Percentiles rank a stretch among this genome's conserved stretches.
phyloP scores from a whole-genome alignment of 2,329 filamentous ascomycete genomes.

The Fusarium newnesense region DNA sequence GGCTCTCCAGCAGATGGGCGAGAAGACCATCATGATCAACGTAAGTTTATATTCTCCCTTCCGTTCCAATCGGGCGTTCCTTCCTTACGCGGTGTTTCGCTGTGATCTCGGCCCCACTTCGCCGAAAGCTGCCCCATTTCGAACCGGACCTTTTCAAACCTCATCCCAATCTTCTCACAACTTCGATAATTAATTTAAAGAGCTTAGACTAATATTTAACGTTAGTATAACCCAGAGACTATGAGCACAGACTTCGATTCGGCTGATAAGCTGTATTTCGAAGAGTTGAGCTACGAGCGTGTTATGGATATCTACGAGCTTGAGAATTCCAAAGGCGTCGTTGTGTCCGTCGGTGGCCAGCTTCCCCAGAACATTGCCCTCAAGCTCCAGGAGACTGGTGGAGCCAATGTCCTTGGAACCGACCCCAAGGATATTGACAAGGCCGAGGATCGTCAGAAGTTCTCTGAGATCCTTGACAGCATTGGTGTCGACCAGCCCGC shows the following conservation, averaged over 20 bases:
- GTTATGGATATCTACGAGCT: conserved; percentile 99
- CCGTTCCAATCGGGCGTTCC: neutral
- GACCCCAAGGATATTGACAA: conserved; percentile 96
- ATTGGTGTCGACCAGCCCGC: conserved; percentile 97
- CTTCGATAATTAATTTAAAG: neutral
- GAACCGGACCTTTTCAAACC: neutral
- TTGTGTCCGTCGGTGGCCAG: conserved; percentile 96
- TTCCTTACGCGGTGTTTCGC: neutral
- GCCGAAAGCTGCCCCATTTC: neutral
- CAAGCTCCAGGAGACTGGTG: conserved; percentile 88
- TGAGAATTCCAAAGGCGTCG: conserved; percentile 84
- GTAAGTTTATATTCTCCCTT: conserved; percentile 53
- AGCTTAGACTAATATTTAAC: neutral
- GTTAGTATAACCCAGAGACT: conserved; percentile 80
- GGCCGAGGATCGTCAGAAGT: conserved; percentile 97
- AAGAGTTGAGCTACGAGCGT: conserved; percentile 95
- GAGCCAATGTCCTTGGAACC: conserved; percentile 91
- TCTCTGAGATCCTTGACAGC: conserved; percentile 95
- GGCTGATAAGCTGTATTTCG: conserved; percentile 94
- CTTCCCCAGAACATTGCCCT: conserved; percentile 98
- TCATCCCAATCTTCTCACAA: neutral
- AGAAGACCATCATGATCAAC: conserved; percentile 99
- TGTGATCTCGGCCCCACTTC: neutral
- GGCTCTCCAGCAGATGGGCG: conserved; percentile 83
- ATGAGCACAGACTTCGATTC: conserved; percentile 86